A percentile compares a stretch with the other conserved stretches of the same genome.
Conservation (phyloP, 2,329 filamentous ascomycete genomes). For the Exophiala alcalophila region DNA sequence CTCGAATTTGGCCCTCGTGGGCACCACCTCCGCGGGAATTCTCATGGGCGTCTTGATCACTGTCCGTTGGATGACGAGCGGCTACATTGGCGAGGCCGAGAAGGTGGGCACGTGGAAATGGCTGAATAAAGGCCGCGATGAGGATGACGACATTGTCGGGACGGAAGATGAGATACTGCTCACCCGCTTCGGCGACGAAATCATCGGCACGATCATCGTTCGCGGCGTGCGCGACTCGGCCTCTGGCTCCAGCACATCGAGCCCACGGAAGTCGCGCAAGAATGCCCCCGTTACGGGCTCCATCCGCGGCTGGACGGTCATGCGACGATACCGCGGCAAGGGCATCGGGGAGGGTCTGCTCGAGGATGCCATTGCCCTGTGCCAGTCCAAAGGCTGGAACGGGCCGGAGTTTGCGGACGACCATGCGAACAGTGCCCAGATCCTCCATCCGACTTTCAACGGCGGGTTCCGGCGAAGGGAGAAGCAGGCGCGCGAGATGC, state of each 20-base stretch:
- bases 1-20: constrained; percentile 54
- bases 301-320: constrained; percentile 80
- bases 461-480: constrained; percentile 59
- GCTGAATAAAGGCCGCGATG: constrained; percentile 48
- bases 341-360: constrained; percentile 72
- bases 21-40: constrained; percentile 59
- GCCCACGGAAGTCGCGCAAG: constrained; percentile 22
- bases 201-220: constrained; percentile 70
- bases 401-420: constrained; percentile 69
- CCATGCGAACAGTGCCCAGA: constrained; percentile 69
- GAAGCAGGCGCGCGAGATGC: constrained; percentile 48
- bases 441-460: constrained; percentile 61
- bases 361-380: constrained; percentile 66
- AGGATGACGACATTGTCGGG: constrained; percentile 36
- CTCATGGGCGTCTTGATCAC: constrained; percentile 62
- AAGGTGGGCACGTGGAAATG: constrained; percentile 58
- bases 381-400: constrained; percentile 65
- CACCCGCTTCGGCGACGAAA: constrained; percentile 63
- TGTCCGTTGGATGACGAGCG: constrained; percentile 58
- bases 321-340: constrained; percentile 63
- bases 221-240: constrained; percentile 26
- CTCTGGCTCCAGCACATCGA: constrained; percentile 1
- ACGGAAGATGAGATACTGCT: constrained; percentile 61
- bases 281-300: constrained; percentile 17
- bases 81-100: constrained; percentile 64